These are phyloP conservation scores for Myxozyma vanderwaltii DNA, from an alignment of 805 yeast species.

Conservation along the genomic window DNA sequence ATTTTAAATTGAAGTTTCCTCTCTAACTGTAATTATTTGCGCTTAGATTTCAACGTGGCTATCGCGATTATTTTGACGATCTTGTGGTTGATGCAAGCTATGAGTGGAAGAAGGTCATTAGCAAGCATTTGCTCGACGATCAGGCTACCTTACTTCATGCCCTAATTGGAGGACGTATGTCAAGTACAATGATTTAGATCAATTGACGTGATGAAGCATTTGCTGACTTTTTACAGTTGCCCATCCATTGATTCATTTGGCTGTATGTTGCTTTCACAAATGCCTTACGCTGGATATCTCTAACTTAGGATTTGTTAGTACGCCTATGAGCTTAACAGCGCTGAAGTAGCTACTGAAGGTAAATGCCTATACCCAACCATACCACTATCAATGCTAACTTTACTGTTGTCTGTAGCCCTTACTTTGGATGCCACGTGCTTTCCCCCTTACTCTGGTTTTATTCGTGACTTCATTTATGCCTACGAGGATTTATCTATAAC, in stretches of 20 bases:
- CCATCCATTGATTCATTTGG: constrained; percentile 44
- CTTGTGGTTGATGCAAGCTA: constrained; percentile 39
- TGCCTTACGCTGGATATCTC: not conserved
- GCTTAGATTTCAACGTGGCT: constrained; percentile 41
- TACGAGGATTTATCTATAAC: constrained; percentile 10
- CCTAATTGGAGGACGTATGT: constrained; percentile 27
- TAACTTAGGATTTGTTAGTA: constrained; percentile 19
- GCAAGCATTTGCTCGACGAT: constrained; percentile 34
- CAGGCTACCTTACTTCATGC: constrained; percentile 33
- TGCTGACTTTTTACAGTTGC: constrained; percentile 26
- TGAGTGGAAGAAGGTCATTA: constrained; percentile 42
- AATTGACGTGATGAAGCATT: constrained; percentile 9
- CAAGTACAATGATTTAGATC: not conserved
- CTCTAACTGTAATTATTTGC: not conserved
- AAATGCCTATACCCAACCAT: constrained; percentile 7
- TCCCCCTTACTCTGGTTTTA: not conserved
- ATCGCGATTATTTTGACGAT: constrained; percentile 46
- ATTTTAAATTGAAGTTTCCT: not conserved
- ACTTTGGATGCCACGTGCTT: constrained; percentile 14
- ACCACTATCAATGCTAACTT: not conserved
- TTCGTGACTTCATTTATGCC: constrained; percentile 11
- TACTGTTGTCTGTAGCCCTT: constrained; percentile 11
- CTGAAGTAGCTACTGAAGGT: constrained; percentile 42
- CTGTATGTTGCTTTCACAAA: constrained; percentile 20
- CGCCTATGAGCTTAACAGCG: constrained; percentile 43